Conservation (phyloP, 2,329 filamentous ascomycete species). For the Aspergillus awamori region DNA sequence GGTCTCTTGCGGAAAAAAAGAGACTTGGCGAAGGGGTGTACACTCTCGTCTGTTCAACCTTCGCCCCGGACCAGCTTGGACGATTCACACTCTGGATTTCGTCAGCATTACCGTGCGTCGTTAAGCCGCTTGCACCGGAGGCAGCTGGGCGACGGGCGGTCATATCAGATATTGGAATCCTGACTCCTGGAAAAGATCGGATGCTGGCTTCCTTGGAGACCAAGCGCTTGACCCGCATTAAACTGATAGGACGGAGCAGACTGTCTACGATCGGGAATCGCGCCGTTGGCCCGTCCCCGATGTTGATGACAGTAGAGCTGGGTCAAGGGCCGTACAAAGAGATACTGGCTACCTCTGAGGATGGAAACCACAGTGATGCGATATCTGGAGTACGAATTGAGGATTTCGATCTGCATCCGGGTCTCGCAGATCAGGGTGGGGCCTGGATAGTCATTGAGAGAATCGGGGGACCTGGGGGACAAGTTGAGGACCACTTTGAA, state of each 20-base stretch:
- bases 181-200: slow-evolving; percentile 58
- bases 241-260: slow-evolving; percentile 56
- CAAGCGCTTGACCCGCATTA: slow-evolving; percentile 63
- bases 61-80: slow-evolving; percentile 76
- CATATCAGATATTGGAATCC: slow-evolving; percentile 45
- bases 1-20: slow-evolving; percentile 67
- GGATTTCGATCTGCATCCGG: slow-evolving; percentile 74
- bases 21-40: slow-evolving; percentile 72
- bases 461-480: slow-evolving; percentile 64
- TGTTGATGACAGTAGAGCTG: slow-evolving; percentile 73
- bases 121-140: slow-evolving; percentile 69
- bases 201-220: slow-evolving; percentile 57
- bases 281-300: slow-evolving; percentile 49
- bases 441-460: slow-evolving; percentile 83
- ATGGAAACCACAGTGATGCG: slow-evolving; percentile 74
- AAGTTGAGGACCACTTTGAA: slow-evolving; percentile 47
- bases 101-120: slow-evolving; percentile 56
- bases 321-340: slow-evolving; percentile 71
- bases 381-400: slow-evolving; percentile 67
- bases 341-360: slow-evolving; percentile 67
- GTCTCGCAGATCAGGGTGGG: slow-evolving; percentile 57
- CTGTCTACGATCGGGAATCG: slow-evolving; percentile 45
- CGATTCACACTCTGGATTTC: slow-evolving; percentile 76
- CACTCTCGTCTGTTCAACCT: slow-evolving; percentile 88
- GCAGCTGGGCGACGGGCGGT: slow-evolving; percentile 73